Base-by-base conservation (phyloP, 1,284 basidiomycete species). In the Melampsora americana region DNA sequence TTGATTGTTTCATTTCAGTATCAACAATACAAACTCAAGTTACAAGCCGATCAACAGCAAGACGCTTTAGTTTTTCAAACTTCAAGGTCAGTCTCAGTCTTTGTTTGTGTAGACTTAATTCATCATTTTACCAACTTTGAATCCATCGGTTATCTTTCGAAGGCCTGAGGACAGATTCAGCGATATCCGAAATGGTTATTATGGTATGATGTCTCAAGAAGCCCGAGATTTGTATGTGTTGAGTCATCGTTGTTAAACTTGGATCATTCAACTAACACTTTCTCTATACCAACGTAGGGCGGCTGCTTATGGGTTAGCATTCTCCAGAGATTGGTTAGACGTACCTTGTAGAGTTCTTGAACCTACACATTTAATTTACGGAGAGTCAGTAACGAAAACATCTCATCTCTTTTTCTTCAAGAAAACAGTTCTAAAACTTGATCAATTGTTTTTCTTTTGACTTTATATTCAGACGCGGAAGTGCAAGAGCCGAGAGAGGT, bases 11-110 rank as follows among this genome's bases (percentile, higher is more conserved):
- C 1, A 4, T 14, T 44, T 4, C 16, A 44, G 42, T 14, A 44
- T 44, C 72, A 74, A 61, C 72, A 53, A 20, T 74, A 74, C 35
- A 59, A 66, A 6, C n/a, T 74, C 5, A 74, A 67, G 28, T 39
- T 74, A 1, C 59, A 26, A 35, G 11, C 23, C 18, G 64, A 67
- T 20, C 72, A 74, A 50, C 72, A 74, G 67, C 56, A 64, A 5
- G 6, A 35, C 16, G 72, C 72, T n/a, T 35, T 74, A 53, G 42
- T 18, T 26, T 74, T 74, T 23, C 62, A 66, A 35, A 74, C 72
- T 3, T 30, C 65, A 18, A 67, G 28, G 72, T 74, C 11, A 72
- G 70, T 23, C 9, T 14, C 11, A 5, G 12, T 5, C 16, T 32
- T 42, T 35, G n/a, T n/a, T n/a, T n/a, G n/a, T n/a, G n/a, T 26